Percentiles rank a stretch among this genome's conserved stretches.
phyloP scores from a whole-genome alignment of 2,329 filamentous ascomycete genomes.

The Reticulascus tulasneorum region DNA sequence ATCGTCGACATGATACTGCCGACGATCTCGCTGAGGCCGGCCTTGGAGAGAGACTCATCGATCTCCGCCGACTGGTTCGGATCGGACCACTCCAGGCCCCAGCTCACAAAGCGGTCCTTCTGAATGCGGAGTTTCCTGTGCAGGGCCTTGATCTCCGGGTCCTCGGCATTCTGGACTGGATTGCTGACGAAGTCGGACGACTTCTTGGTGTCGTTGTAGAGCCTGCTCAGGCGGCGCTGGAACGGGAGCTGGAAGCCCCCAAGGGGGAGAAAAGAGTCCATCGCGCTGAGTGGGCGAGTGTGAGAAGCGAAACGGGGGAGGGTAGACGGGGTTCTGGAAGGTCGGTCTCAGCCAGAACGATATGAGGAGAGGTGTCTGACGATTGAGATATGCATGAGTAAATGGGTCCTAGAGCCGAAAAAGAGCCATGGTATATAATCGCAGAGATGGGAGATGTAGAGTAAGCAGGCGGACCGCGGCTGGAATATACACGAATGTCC shows the following conservation, averaged over 20 bases:
- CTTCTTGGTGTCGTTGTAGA: slow-evolving; percentile 79
- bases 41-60: slow-evolving; percentile 65
- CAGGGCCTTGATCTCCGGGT: slow-evolving; percentile 66
- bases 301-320: too few species aligned
- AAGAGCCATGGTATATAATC: too few species aligned
- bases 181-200: slow-evolving; percentile 70
- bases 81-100: slow-evolving; percentile 80
- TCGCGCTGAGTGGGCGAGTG: slow-evolving; percentile 19
- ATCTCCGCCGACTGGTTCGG: slow-evolving; percentile 65
- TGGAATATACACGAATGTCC: too few species aligned
- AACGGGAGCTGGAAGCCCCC: slow-evolving; percentile 54
- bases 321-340: too few species aligned
- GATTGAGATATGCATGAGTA: too few species aligned
- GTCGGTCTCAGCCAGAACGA: not conserved
- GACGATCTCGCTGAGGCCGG: slow-evolving; percentile 72
- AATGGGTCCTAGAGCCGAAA: not conserved
- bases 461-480: too few species aligned
- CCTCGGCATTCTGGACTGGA: slow-evolving; percentile 57
- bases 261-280: slow-evolving; percentile 49
- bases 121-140: slow-evolving; percentile 77
- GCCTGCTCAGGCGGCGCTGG: slow-evolving; percentile 61
- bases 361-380: not conserved
- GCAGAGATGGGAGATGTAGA: too few species aligned
- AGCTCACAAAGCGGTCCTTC: slow-evolving; percentile 72
- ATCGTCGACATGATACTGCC: slow-evolving; percentile 77